Percentiles rank a stretch among this genome's conserved stretches.
Conservation (phyloP, 23 red algal genomes). For the Agarophyton chilense region DNA sequence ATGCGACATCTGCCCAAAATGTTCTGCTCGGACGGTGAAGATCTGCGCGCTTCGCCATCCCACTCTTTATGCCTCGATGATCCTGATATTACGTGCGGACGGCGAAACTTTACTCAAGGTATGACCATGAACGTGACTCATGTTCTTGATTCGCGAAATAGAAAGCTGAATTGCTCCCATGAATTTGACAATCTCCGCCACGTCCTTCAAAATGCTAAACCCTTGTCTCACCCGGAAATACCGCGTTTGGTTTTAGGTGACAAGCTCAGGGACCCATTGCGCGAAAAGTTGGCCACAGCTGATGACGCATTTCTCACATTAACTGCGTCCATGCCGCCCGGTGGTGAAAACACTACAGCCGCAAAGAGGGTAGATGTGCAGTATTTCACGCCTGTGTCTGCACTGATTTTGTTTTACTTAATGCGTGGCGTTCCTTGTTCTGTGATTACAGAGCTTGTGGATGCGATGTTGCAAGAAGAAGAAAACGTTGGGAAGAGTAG, state of each 20-base stretch:
- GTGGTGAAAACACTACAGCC: too few relatives aligned
- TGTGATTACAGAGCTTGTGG: background rate
- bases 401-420: slow-evolving; percentile 9
- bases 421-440: background rate
- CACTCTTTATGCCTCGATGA: background rate
- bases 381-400: background rate
- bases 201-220: background rate
- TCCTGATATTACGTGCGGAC: background rate
- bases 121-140: too few relatives aligned
- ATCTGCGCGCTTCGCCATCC: background rate
- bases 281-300: background rate
- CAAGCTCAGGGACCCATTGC: background rate
- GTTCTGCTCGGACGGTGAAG: too few relatives aligned
- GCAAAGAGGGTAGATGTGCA: background rate
- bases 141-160: too few relatives aligned
- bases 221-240: background rate
- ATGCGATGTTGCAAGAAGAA: background rate
- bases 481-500: background rate
- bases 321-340: background rate
- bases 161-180: background rate
- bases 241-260: background rate
- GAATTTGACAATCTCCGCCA: background rate
- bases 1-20: too few relatives aligned
- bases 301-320: background rate
- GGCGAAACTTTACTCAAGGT: background rate